Evolutionary conservation across 306 rosid genomes (phyloP).

Genomic region (Lablab purpureus): DNA sequence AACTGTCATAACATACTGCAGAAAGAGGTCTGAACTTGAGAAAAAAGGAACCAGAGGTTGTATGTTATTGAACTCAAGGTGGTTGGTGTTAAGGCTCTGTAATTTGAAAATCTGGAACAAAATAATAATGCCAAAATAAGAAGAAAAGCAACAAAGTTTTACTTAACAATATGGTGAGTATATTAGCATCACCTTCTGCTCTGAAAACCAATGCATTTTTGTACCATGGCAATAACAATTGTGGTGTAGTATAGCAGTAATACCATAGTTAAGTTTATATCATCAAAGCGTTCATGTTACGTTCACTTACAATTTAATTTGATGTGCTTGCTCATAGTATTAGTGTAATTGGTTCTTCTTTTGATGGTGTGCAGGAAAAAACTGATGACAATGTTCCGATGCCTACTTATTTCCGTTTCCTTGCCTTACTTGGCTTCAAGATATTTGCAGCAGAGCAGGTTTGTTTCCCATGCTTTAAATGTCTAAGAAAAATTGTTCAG

Average conservation of each 20-base stretch:
- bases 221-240: background rate
- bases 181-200: background rate
- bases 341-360: constrained; percentile 14
- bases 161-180: constrained; percentile 21
- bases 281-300: constrained; percentile 10
- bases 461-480: constrained; percentile 36
- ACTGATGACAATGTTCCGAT: constrained; percentile 72
- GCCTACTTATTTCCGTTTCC: constrained; percentile 92
- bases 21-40: background rate
- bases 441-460: constrained; percentile 92
- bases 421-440: constrained; percentile 92
- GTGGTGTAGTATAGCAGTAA: background rate
- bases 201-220: background rate
- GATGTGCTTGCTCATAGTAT: constrained; percentile 16
- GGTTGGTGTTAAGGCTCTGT: constrained; percentile 15
- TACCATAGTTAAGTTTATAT: background rate
- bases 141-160: background rate
- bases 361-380: constrained; percentile 59
- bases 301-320: background rate
- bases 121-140: background rate
- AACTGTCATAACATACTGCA: background rate
- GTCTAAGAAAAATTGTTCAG: constrained; percentile 14
- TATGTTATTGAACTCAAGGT: constrained; percentile 7
- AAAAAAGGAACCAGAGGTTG: background rate
- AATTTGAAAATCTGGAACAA: constrained; percentile 23